phyloP scores from a whole-genome alignment of 352 stramenopile genomes.

The Pseudoperonospora humuli region DNA sequence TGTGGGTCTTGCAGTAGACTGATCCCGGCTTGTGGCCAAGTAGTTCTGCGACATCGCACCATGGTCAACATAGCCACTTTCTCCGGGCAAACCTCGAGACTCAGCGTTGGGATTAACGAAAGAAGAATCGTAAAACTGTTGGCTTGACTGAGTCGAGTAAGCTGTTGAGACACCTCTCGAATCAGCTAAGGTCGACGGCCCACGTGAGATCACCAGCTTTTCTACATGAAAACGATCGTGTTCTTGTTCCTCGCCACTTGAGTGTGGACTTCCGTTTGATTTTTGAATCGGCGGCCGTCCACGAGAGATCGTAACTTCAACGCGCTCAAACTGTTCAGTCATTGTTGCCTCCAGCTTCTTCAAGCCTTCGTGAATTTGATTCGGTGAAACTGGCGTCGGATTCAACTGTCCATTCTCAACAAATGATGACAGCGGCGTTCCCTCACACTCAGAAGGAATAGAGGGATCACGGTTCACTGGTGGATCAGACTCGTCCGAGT shows the following conservation, averaged over 20 bases:
- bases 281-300: conserved; percentile 42
- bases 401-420: conserved; percentile 69
- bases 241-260: conserved; percentile 25
- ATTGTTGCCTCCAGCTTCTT: conserved; percentile 62
- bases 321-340: conserved; percentile 60
- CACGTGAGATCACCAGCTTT: conserved; percentile 33
- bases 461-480: conserved; percentile 9
- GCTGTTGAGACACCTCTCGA: conserved; percentile 2
- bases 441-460: conserved; percentile 32
- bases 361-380: conserved; percentile 44
- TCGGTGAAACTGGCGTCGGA: conserved; percentile 41
- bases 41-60: conserved; percentile 9
- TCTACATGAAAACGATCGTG: conserved; percentile 28
- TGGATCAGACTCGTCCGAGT: conserved; percentile 28
- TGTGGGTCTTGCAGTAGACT: conserved; percentile 24
- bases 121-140: background rate
- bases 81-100: conserved; percentile 8
- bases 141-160: conserved; percentile 11
- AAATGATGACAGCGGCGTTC: conserved; percentile 78
- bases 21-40: conserved; percentile 22
- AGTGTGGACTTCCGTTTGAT: conserved; percentile 20
- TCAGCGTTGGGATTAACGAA: conserved; percentile 6
- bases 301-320: conserved; percentile 77
- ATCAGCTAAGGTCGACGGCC: conserved; percentile 10
- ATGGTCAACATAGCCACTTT: conserved; percentile 9